Evolutionary conservation across 2,329 filamentous ascomycete genomes (phyloP).

Genomic region (Trichophyton simii): DNA sequence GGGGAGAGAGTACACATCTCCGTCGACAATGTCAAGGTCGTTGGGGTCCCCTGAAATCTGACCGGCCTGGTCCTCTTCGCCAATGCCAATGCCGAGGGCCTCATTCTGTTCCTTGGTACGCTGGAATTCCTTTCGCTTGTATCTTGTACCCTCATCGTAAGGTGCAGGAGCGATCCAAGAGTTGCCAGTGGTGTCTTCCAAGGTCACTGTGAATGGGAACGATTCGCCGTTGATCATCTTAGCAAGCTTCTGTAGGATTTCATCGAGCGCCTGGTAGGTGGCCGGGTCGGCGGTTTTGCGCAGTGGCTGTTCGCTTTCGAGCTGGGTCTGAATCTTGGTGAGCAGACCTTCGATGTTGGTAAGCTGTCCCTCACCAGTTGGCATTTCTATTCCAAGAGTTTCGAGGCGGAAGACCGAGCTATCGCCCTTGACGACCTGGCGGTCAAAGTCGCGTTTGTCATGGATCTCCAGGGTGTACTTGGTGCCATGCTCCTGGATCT

Average conservation of each 20-base stretch:
- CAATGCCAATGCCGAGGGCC: constrained; percentile 57
- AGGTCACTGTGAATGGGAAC: constrained; percentile 76
- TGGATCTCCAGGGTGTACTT: constrained; percentile 76
- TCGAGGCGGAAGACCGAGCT: constrained; percentile 74
- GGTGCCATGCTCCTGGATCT: constrained; percentile 78
- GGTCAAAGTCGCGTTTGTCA: constrained; percentile 57
- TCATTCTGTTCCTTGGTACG: constrained; percentile 79
- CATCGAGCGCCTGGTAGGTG: constrained; percentile 62
- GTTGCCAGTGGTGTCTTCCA: constrained; percentile 90
- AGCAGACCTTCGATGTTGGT: constrained; percentile 89
- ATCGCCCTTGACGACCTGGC: constrained; percentile 88
- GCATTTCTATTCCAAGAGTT: constrained; percentile 86
- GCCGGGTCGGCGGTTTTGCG: constrained; percentile 69
- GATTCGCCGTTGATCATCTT: constrained; percentile 64
- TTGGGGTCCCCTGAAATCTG: constrained; percentile 42
- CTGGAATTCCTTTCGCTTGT: constrained; percentile 71
- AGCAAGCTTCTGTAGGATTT: constrained; percentile 59
- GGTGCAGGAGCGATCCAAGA: constrained; percentile 88
- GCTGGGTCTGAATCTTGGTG: constrained; percentile 61
- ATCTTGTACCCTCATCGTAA: constrained; percentile 66
- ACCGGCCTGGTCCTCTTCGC: constrained; percentile 24
- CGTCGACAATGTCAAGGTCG: constrained; percentile 74
- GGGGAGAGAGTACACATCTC: constrained; percentile 87
- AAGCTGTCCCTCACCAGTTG: constrained; percentile 76
- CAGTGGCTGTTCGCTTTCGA: constrained; percentile 69